Evolutionary conservation across 345 rosid species (phyloP), one percentile per base, ranked within the genome.

Genomic region (Barbarea vulgaris): DNA sequence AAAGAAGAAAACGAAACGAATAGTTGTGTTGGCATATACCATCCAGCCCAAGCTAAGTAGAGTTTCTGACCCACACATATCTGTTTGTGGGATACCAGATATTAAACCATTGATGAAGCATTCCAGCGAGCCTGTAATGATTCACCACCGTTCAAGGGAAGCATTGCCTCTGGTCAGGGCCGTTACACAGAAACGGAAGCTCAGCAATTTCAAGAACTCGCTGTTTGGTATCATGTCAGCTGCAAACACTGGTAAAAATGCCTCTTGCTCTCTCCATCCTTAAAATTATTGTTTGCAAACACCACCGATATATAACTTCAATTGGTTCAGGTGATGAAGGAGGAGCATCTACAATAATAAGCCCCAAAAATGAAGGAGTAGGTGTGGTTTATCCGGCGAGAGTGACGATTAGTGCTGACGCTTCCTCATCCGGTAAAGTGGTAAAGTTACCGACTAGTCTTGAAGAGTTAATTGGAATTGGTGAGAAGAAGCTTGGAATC

Each of bases 151-250:
- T 71, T 72, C 77, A 66, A 87, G 96, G 59, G 93, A 86, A 30
- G 61, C 48, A 27, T 30, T 69, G 48, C 74, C 84, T 67, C 76
- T 84, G 22, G 74, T 28, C 75, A 69, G 77, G 33, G 81, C 39
- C 17, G 67, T n/a, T 47, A 74, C 66, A 37, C 79, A 48, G 11
- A 83, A 90, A 57, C 74, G 88, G 37, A 87, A 81, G 41, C 78
- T 80, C 8, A 71, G 79, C 77, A 83, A 72, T 54, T 91, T 78
- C 65, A 76, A 80, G 33, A 91, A 91, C 77, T 89, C 98, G 3
- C 83, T 93, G 65, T 84, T 93, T 47, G 98, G 96, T 61, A 76
- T 93, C 47, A 80, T 93, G 83, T 85, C 96, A 25, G 96, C 87
- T 54, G 90, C 88, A 27, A 86, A 67, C 72, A 50, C 83, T n/a